These are phyloP conservation scores for Oryza glaberrima DNA, from an alignment of 176 grass and related monocot genomes.

Conservation along the genomic window DNA sequence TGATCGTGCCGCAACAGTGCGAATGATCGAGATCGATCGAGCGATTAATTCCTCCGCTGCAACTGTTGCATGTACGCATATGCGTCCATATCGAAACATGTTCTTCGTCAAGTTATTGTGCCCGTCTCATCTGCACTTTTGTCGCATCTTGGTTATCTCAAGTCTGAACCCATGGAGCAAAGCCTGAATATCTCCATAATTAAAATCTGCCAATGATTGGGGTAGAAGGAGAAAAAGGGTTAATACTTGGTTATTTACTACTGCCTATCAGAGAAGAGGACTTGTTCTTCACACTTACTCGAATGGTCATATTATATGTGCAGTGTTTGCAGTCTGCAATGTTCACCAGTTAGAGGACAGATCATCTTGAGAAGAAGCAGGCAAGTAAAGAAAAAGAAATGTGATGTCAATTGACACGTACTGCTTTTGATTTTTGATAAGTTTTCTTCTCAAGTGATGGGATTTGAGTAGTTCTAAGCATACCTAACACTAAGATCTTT, in stretches of 20 bases:
- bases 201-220: background rate
- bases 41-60: background rate
- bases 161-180: background rate
- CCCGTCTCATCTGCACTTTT: background rate
- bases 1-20: background rate
- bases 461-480: background rate
- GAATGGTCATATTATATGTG: background rate
- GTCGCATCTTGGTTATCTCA: background rate
- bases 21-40: background rate
- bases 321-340: background rate
- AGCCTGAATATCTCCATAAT: background rate
- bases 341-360: background rate
- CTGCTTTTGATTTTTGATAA: no score
- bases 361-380: slow-evolving; percentile 11
- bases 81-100: background rate
- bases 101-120: slow-evolving; percentile 1
- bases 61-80: background rate
- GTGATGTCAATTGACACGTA: background rate
- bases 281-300: background rate
- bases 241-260: background rate
- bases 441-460: background rate
- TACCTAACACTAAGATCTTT: slow-evolving; percentile 42
- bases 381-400: background rate
- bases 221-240: background rate
- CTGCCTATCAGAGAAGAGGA: background rate